phyloP scores from a whole-genome alignment of 768 basidiomycete species.

The Tricholoma bakamatsutake region DNA sequence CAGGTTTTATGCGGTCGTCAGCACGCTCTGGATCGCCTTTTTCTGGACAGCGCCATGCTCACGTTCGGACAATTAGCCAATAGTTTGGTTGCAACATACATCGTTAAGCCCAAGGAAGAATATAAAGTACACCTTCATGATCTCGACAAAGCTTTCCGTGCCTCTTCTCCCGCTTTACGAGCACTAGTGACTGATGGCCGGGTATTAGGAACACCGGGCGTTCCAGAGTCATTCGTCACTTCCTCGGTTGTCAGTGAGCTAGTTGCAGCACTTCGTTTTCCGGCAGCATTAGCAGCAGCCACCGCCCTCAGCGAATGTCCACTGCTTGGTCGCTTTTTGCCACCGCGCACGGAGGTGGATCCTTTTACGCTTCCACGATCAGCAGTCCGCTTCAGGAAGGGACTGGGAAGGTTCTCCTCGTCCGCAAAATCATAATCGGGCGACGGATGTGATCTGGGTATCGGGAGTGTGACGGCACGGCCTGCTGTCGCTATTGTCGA shows the following conservation, averaged over 20 bases:
- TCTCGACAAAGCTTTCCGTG: constrained; percentile 34
- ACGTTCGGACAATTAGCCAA: neutral
- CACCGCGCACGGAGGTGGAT: constrained; percentile 2
- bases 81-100: neutral
- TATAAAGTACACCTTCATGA: neutral
- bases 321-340: constrained; percentile 43
- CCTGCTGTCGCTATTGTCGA: constrained; percentile 8
- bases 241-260: neutral
- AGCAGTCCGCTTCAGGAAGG: constrained; percentile 56
- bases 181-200: constrained; percentile 41
- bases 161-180: constrained; percentile 47
- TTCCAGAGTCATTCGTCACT: neutral
- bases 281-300: constrained; percentile 51
- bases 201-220: constrained; percentile 7
- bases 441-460: constrained; percentile 23
- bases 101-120: neutral
- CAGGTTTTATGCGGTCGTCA: too few relatives aligned
- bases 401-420: constrained; percentile 83
- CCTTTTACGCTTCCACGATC: constrained; percentile 17
- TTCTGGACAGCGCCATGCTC: too few relatives aligned
- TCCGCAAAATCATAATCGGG: constrained; percentile 65
- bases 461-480: constrained; percentile 18
- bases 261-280: constrained; percentile 19
- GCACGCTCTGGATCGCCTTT: too few relatives aligned
- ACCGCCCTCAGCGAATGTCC: constrained; percentile 54